A percentile compares a stretch with the other conserved stretches of the same genome.
phyloP scores from a whole-genome alignment of 345 rosid genomes.

The Arabis alpina region DNA sequence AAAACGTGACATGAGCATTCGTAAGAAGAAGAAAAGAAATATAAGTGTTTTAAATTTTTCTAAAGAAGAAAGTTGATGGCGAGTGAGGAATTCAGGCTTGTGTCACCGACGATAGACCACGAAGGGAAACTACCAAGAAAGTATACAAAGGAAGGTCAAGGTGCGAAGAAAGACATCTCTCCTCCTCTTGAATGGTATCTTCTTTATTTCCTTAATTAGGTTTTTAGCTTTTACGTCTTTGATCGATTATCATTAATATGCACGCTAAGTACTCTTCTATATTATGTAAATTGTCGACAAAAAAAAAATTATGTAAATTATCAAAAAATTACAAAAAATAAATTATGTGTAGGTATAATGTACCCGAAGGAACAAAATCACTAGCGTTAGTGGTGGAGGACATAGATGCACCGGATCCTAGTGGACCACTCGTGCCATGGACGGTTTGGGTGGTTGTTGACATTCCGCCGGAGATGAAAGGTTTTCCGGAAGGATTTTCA shows the following conservation, averaged over 20 bases:
- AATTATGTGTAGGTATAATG: constrained; percentile 42
- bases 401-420: constrained; percentile 76
- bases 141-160: constrained; percentile 74
- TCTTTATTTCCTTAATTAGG: not conserved
- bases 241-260: not conserved
- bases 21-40: not conserved
- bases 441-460: constrained; percentile 75
- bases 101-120: constrained; percentile 55
- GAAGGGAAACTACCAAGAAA: constrained; percentile 75
- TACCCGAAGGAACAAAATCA: constrained; percentile 65
- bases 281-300: too few relatives aligned
- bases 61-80: constrained; percentile 36
- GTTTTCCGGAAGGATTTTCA: constrained; percentile 76
- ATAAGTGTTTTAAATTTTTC: too few relatives aligned
- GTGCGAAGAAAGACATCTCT: constrained; percentile 57
- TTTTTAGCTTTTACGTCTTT: not conserved
- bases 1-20: not conserved
- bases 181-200: constrained; percentile 72
- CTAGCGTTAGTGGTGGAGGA: constrained; percentile 83
- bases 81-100: constrained; percentile 64
- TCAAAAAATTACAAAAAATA: too few relatives aligned
- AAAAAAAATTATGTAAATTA: too few relatives aligned
- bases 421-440: constrained; percentile 71
- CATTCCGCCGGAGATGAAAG: constrained; percentile 64
- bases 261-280: too few relatives aligned